Conservation (phyloP, 2,329 filamentous ascomycete genomes). For the Trichophyton equinum region DNA sequence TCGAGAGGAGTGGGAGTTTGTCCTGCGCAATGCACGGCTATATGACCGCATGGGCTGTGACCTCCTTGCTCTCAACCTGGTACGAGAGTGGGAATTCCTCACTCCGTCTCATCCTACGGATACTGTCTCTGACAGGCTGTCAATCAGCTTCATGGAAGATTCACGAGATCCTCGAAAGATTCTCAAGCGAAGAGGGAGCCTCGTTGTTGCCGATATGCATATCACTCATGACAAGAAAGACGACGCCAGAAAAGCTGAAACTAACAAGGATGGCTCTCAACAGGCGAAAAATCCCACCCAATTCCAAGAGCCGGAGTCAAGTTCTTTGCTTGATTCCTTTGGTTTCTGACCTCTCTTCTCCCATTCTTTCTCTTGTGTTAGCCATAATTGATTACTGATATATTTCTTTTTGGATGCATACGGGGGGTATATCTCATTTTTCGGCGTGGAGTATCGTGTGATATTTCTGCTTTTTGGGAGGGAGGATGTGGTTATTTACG, state of each 20-base stretch:
- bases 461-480: not conserved
- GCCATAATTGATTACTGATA: not conserved
- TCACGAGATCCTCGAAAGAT: slow-evolving; percentile 52
- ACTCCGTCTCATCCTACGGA: slow-evolving; percentile 17
- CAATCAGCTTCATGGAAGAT: slow-evolving; percentile 19
- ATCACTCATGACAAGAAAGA: slow-evolving; percentile 27
- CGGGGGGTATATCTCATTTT: not conserved
- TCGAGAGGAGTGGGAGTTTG: slow-evolving; percentile 74
- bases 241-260: slow-evolving; percentile 24
- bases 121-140: slow-evolving; percentile 12
- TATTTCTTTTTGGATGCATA: not conserved
- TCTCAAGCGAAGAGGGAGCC: slow-evolving; percentile 57
- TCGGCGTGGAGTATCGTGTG: not conserved
- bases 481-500: not conserved
- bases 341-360: slow-evolving; percentile 66
- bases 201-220: slow-evolving; percentile 62
- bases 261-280: slow-evolving; percentile 25
- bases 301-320: slow-evolving; percentile 87
- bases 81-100: slow-evolving; percentile 40
- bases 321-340: slow-evolving; percentile 81
- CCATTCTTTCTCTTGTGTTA: not conserved
- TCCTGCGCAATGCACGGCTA: slow-evolving; percentile 69
- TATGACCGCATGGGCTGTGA: slow-evolving; percentile 93
- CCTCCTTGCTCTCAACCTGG: slow-evolving; percentile 70
- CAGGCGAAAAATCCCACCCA: slow-evolving; percentile 54